Percentiles rank a stretch among this genome's conserved stretches.
Evolutionary conservation across 1,284 basidiomycete genomes (phyloP).

Genomic region (Pterula multifida): DNA sequence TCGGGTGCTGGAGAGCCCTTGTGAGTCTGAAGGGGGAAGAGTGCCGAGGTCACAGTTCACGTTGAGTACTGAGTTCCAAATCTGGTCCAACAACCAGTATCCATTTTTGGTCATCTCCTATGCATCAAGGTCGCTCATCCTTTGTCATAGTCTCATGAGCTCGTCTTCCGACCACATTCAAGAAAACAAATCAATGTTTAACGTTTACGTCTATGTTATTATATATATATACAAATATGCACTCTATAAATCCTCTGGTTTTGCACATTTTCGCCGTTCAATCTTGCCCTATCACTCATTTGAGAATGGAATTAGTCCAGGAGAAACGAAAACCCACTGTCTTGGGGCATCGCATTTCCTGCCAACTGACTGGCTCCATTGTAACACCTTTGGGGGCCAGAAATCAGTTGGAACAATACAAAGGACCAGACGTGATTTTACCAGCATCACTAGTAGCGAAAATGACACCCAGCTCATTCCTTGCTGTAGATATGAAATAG

Average conservation of each 20-base stretch:
- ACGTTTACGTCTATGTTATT: no score
- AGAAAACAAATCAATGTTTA: not conserved
- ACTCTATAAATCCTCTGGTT: conserved; percentile 53
- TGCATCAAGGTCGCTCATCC: no score
- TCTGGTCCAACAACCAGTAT: not conserved
- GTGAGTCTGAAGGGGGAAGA: no score
- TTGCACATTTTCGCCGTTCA: conserved; percentile 84
- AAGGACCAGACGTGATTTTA: conserved; percentile 16
- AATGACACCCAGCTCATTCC: conserved; percentile 89
- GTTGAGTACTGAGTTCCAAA: no score
- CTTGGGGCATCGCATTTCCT: conserved; percentile 82
- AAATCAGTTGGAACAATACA: not conserved
- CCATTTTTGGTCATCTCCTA: not conserved
- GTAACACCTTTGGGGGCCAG: conserved; percentile 42
- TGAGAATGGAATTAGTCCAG: not conserved
- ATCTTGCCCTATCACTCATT: conserved; percentile 32
- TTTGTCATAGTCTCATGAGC: not conserved
- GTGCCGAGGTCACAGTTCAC: not conserved
- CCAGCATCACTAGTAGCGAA: conserved; percentile 79
- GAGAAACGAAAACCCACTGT: conserved; percentile 24
- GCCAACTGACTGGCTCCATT: conserved; percentile 81
- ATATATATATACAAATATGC: not conserved
- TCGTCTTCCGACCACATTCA: no score
- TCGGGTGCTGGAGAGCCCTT: not conserved
- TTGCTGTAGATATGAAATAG: conserved; percentile 91